phyloP scores from a whole-genome alignment of 2,329 filamentous ascomycete genomes.

The Monosporascus sp. region DNA sequence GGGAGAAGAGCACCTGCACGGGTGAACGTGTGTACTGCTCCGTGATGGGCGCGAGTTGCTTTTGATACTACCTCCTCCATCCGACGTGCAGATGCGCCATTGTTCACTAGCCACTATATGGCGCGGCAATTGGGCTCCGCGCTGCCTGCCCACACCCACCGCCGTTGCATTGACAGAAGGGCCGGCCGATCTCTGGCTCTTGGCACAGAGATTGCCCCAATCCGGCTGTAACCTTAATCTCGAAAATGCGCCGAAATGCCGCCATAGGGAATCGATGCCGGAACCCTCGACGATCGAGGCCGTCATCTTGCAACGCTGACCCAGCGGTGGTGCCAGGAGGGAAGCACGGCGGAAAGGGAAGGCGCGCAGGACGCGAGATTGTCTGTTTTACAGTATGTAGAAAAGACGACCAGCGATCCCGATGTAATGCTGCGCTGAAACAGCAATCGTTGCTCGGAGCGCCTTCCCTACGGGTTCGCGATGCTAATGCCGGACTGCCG shows the following conservation, averaged over 20 bases:
- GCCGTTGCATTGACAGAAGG: not conserved
- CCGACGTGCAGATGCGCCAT: not conserved
- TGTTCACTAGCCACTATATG: not conserved
- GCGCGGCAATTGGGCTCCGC: not conserved
- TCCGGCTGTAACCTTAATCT: not conserved
- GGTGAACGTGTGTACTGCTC: too few relatives aligned
- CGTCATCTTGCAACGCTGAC: not conserved
- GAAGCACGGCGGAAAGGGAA: not conserved
- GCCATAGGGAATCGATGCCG: not conserved
- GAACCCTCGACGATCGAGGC: not conserved
- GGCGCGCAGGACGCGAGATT: not conserved
- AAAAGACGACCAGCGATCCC: too few relatives aligned
- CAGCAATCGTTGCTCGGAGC: too few relatives aligned
- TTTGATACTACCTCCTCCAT: not conserved
- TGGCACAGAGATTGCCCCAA: not conserved
- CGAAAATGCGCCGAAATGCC: not conserved
- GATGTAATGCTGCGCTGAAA: too few relatives aligned
- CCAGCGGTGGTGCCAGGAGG: not conserved
- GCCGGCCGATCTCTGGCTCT: not conserved
- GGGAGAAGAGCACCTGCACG: not conserved
- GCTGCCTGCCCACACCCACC: not conserved
- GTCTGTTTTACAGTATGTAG: too few relatives aligned
- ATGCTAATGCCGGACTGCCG: too few relatives aligned
- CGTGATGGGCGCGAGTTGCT: not conserved
- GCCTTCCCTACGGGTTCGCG: too few relatives aligned